A percentile compares a stretch with the other conserved stretches of the same genome.
Evolutionary conservation across 257 asterid genomes (phyloP).

Genomic region (Capsicum chinense): DNA sequence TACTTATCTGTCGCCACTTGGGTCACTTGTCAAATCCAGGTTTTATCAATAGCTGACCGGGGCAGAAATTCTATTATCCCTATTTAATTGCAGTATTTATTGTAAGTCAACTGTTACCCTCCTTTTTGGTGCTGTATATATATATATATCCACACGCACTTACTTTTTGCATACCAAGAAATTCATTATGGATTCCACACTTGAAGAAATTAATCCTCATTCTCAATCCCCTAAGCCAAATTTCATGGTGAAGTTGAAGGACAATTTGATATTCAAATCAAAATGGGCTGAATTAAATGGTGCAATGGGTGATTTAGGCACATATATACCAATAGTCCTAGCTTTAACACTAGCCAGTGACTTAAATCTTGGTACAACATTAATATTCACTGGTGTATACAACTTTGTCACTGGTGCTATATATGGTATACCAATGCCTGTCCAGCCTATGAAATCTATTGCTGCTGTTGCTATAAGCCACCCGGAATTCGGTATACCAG

Average conservation of each 20-base stretch:
- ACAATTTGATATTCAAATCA: conserved; percentile 54
- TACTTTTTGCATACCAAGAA: background rate
- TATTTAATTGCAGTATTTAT: background rate
- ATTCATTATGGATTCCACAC: conserved; percentile 21
- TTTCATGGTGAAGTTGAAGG: conserved; percentile 40
- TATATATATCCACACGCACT: background rate
- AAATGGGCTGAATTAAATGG: conserved; percentile 76
- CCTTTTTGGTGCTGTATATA: background rate
- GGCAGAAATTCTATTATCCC: background rate
- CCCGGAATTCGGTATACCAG: conserved; percentile 64
- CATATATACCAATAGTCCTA: conserved; percentile 67
- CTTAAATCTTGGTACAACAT: conserved; percentile 75
- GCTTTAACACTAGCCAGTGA: conserved; percentile 69
- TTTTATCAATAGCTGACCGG: too few relatives aligned
- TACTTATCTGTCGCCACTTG: too few relatives aligned
- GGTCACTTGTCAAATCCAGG: too few relatives aligned
- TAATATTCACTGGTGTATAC: conserved; percentile 76
- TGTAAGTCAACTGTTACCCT: background rate
- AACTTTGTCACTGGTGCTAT: conserved; percentile 76
- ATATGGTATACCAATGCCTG: conserved; percentile 95
- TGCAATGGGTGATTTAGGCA: conserved; percentile 90
- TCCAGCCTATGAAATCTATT: conserved; percentile 97
- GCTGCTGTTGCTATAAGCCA: conserved; percentile 82
- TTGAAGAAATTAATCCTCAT: background rate
- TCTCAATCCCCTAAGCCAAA: conserved; percentile 30